These are phyloP conservation scores for Amanita rimosa DNA, from an alignment of 768 basidiomycete genomes.

Conservation along the genomic window DNA sequence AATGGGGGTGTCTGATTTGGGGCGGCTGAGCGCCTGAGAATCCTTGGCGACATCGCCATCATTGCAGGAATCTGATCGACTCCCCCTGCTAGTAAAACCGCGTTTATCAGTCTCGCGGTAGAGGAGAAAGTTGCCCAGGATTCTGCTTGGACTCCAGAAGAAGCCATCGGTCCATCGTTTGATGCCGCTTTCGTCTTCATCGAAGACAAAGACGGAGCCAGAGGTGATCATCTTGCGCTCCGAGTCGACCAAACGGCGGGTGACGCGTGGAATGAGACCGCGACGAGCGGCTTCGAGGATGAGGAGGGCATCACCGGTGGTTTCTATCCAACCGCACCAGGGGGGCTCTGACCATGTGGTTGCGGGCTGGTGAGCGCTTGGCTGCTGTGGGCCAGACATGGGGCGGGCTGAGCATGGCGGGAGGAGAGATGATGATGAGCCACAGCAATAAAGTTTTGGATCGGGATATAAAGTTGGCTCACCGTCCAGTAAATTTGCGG, in stretches of 20 bases:
- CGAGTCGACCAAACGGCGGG: constrained; percentile 82
- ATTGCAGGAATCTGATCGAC: constrained; percentile 26
- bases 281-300: constrained; percentile 90
- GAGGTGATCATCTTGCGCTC: constrained; percentile 90
- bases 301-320: constrained; percentile 90
- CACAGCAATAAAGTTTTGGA: constrained; percentile 49
- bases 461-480: constrained; percentile 56
- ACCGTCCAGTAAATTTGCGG: constrained; percentile 57
- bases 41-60: constrained; percentile 19
- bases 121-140: constrained; percentile 89
- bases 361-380: constrained; percentile 20
- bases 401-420: constrained; percentile 13
- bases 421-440: constrained; percentile 19
- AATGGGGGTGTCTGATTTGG: constrained; percentile 39
- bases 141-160: constrained; percentile 89
- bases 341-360: constrained; percentile 77
- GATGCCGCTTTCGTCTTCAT: constrained; percentile 95
- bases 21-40: constrained; percentile 48
- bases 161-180: constrained; percentile 98
- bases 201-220: constrained; percentile 93
- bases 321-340: constrained; percentile 92
- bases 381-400: constrained; percentile 28
- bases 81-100: constrained; percentile 49
- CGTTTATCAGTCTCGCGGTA: constrained; percentile 91
- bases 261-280: constrained; percentile 86